Percentiles rank a stretch among this genome's conserved stretches.
Conservation (phyloP, 208 protist species). For the Acanthamoeba lugdunensis region DNA sequence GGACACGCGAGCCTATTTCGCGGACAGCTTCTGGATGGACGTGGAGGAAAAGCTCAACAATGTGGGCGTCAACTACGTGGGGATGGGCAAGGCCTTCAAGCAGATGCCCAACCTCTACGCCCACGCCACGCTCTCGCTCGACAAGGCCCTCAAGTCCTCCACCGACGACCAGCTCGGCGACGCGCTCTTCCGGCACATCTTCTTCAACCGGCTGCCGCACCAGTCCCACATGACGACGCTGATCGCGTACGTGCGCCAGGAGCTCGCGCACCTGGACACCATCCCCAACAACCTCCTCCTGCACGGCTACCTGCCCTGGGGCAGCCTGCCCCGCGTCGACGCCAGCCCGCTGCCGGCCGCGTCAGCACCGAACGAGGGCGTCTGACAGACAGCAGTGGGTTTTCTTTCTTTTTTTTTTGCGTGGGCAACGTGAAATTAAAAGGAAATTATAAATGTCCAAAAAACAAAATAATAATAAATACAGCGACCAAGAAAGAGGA, state of each 20-base stretch:
- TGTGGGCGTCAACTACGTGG: constrained; percentile 43
- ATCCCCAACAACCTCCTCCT: constrained; percentile 45
- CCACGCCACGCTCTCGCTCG: constrained; percentile 8
- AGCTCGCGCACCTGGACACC: background rate
- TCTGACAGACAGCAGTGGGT: too few species aligned
- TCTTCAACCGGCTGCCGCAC: constrained; percentile 28
- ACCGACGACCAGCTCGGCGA: constrained; percentile 28
- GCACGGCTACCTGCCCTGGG: constrained; percentile 48
- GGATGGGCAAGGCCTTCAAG: constrained; percentile 48
- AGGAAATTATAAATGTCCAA: too few species aligned
- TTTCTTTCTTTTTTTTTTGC: too few species aligned
- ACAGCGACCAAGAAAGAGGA: too few species aligned
- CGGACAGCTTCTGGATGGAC: constrained; percentile 44
- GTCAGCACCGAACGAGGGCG: too few species aligned
- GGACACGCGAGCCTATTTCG: constrained; percentile 13
- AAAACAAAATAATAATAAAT: too few species aligned
- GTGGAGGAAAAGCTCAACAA: constrained; percentile 55
- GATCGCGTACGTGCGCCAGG: constrained; percentile 29
- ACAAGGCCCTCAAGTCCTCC: constrained; percentile 24
- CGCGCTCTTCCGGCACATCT: constrained; percentile 37
- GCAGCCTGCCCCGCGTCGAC: constrained; percentile 6
- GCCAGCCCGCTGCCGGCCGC: too few species aligned
- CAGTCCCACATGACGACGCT: constrained; percentile 26
- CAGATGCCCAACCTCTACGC: constrained; percentile 33
- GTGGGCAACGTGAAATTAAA: too few species aligned